phyloP scores from a whole-genome alignment of 1,139 yeast species.

The Taphrina communis region DNA sequence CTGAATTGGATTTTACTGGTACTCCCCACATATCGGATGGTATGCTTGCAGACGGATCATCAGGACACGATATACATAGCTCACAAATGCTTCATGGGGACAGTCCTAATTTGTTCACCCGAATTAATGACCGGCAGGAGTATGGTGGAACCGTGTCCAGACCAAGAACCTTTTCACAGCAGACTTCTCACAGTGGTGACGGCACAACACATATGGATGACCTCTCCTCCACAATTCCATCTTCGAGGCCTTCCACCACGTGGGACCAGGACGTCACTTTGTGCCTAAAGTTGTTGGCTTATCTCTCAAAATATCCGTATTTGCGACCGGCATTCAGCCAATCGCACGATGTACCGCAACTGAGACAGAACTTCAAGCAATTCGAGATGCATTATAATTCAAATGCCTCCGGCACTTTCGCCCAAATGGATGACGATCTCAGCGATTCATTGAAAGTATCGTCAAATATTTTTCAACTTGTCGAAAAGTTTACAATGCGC shows the following conservation, averaged over 20 bases:
- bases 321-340: constrained; percentile 75
- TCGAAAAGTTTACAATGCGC: constrained; percentile 84
- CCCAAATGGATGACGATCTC: constrained; percentile 35
- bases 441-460: constrained; percentile 35
- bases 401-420: constrained; percentile 10
- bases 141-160: not conserved
- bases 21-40: not conserved
- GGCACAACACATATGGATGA: not conserved
- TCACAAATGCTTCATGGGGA: not conserved
- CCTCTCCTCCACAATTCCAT: too few species aligned
- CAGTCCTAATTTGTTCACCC: not conserved
- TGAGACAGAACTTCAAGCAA: constrained; percentile 49
- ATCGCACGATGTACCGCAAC: constrained; percentile 63
- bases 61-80: not conserved
- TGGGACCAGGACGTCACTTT: constrained; percentile 92
- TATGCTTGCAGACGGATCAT: not conserved
- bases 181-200: not conserved
- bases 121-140: not conserved
- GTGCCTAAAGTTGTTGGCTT: constrained; percentile 89
- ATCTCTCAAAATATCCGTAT: constrained; percentile 86
- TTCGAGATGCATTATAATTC: constrained; percentile 39
- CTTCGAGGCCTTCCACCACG: constrained; percentile 57
- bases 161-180: constrained; percentile 3
- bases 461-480: constrained; percentile 82
- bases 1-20: not conserved